Conservation (phyloP, 306 rosid species). For the Cicer judaicum region DNA sequence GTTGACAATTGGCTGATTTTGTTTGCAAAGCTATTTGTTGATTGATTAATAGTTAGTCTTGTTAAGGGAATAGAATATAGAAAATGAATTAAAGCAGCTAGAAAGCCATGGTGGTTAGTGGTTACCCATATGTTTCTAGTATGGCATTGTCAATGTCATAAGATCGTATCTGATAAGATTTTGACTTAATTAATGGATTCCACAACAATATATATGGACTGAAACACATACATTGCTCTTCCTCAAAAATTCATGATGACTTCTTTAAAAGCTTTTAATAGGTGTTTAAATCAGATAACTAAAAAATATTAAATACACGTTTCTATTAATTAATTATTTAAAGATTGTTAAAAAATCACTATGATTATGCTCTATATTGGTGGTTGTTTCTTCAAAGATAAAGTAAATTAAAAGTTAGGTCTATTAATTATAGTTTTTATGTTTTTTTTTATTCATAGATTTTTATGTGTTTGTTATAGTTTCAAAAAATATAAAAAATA, state of each 20-base stretch:
- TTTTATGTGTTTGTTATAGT: too few species aligned
- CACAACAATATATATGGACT: not conserved
- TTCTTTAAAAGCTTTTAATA: too few species aligned
- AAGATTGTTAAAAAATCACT: too few species aligned
- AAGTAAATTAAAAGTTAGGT: too few species aligned
- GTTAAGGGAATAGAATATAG: constrained; percentile 2
- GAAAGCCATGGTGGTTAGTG: not conserved
- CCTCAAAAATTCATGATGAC: not conserved
- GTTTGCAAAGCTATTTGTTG: not conserved
- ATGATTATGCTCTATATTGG: too few species aligned
- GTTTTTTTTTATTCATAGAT: too few species aligned
- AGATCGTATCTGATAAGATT: not conserved
- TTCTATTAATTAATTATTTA: too few species aligned
- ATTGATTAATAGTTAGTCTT: not conserved
- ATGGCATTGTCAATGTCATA: not conserved
- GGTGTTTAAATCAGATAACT: too few species aligned
- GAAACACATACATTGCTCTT: not conserved
- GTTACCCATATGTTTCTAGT: not conserved
- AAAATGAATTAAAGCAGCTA: not conserved
- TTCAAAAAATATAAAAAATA: too few species aligned
- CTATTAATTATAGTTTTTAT: too few species aligned
- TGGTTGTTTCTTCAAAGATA: too few species aligned
- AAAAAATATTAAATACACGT: too few species aligned
- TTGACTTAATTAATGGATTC: not conserved
- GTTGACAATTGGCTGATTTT: constrained; percentile 2